phyloP scores from a whole-genome alignment of 441 rosid genomes.

The Corymbia calophylla region DNA sequence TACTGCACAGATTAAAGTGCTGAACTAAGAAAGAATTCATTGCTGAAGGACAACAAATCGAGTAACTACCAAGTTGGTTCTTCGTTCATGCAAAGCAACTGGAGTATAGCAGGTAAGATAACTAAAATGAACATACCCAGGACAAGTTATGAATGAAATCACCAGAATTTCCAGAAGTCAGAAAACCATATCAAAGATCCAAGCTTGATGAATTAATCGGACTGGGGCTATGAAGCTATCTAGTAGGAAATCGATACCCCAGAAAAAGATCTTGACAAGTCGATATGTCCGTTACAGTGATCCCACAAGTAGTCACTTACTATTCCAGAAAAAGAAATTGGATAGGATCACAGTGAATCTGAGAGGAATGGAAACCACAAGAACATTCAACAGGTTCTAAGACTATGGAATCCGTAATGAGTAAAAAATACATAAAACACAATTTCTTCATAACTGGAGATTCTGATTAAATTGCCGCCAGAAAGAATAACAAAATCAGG shows the following conservation, averaged over 20 bases:
- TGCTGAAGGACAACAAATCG: neutral
- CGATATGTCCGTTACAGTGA: neutral
- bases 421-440: neutral
- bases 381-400: neutral
- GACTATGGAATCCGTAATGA: neutral
- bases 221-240: neutral
- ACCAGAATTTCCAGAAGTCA: neutral
- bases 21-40: neutral
- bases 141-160: neutral
- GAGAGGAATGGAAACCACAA: neutral
- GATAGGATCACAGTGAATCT: neutral
- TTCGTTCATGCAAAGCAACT: neutral
- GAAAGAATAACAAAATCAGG: constrained; percentile 18
- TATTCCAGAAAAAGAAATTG: neutral
- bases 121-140: neutral
- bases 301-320: neutral
- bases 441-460: neutral
- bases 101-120: neutral
- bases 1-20: neutral
- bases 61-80: neutral
- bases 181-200: neutral
- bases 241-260: neutral
- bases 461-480: neutral
- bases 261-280: neutral
- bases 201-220: neutral